A percentile compares a stretch with the other conserved stretches of the same genome.
These are phyloP conservation scores for Mytilinidion resinicola DNA, from an alignment of 495 filamentous ascomycete species.

Conservation along the genomic window DNA sequence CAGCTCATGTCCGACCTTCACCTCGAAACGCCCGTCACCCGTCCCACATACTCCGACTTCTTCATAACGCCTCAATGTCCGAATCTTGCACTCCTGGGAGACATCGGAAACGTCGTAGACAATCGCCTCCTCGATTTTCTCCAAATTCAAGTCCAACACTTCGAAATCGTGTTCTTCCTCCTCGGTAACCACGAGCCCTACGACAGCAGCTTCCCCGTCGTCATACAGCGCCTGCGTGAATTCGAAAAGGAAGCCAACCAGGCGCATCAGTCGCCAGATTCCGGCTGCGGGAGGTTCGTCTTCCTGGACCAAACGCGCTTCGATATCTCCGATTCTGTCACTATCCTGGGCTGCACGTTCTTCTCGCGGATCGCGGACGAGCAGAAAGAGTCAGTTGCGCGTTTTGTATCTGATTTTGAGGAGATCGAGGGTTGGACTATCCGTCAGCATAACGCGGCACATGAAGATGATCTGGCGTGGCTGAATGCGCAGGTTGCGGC, in stretches of 20 bases:
- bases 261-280: too few species aligned
- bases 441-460: slow-evolving; percentile 38
- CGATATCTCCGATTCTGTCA: slow-evolving; percentile 35
- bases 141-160: slow-evolving; percentile 40
- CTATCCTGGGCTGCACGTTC: slow-evolving; percentile 47
- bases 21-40: slow-evolving; percentile 39
- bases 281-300: not conserved
- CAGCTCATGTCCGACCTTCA: slow-evolving; percentile 56
- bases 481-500: slow-evolving; percentile 43
- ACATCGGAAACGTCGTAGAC: slow-evolving; percentile 46
- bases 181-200: slow-evolving; percentile 56
- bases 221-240: slow-evolving; percentile 24
- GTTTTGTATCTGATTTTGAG: slow-evolving; percentile 46
- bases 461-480: slow-evolving; percentile 44
- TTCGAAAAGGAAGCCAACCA: slow-evolving; percentile 1
- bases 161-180: slow-evolving; percentile 39
- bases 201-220: slow-evolving; percentile 32
- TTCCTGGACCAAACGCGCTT: slow-evolving; percentile 38
- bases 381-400: slow-evolving; percentile 26
- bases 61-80: slow-evolving; percentile 41
- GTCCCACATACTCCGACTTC: slow-evolving; percentile 43
- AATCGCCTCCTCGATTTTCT: slow-evolving; percentile 40
- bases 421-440: slow-evolving; percentile 43
- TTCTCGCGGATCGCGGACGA: slow-evolving; percentile 38
- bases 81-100: slow-evolving; percentile 50